phyloP scores from a whole-genome alignment of 2,329 filamentous ascomycete species.

The Sclerotinia borealis region DNA sequence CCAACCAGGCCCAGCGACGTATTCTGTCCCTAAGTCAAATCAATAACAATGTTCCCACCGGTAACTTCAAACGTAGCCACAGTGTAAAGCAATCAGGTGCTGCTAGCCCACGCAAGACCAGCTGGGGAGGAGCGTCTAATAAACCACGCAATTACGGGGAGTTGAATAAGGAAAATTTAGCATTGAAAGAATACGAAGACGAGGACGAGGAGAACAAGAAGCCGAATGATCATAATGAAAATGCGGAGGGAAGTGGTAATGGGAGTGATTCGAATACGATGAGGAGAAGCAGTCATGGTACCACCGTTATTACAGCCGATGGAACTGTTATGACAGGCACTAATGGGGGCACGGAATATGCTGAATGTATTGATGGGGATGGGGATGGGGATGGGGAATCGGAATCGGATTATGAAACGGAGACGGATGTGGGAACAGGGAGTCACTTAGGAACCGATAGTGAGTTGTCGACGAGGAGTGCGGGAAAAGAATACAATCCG shows the following conservation, averaged over 20 bases:
- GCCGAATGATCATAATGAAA: constrained; percentile 1
- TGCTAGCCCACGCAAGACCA: constrained; percentile 54
- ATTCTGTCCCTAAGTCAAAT: constrained; percentile 92
- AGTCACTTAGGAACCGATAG: constrained; percentile 11
- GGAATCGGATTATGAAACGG: constrained; percentile 16
- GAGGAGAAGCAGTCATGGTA: constrained; percentile 31
- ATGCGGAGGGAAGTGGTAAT: constrained; percentile 16
- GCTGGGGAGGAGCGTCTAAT: constrained; percentile 52
- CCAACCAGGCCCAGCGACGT: constrained; percentile 56
- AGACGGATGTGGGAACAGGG: constrained; percentile 6
- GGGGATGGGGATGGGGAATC: constrained; percentile 24
- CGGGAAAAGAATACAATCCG: constrained; percentile 9
- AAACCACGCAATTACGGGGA: constrained; percentile 38
- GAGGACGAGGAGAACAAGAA: constrained; percentile 37
- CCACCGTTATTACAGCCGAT: constrained; percentile 26
- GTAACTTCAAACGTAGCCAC: constrained; percentile 68
- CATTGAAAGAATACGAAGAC: constrained; percentile 51
- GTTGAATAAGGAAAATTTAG: constrained; percentile 58
- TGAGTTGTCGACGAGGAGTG: constrained; percentile 6
- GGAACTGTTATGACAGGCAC: constrained; percentile 21
- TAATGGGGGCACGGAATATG: constrained; percentile 30
- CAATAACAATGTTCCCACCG: constrained; percentile 59
- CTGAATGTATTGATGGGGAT: constrained; percentile 27
- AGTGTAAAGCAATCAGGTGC: constrained; percentile 61
- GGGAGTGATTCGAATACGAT: constrained; percentile 26